Percentiles rank a stretch among this genome's conserved stretches.
Conservation (phyloP, 2,329 filamentous ascomycete genomes). For the Fusarium mangiferae region DNA sequence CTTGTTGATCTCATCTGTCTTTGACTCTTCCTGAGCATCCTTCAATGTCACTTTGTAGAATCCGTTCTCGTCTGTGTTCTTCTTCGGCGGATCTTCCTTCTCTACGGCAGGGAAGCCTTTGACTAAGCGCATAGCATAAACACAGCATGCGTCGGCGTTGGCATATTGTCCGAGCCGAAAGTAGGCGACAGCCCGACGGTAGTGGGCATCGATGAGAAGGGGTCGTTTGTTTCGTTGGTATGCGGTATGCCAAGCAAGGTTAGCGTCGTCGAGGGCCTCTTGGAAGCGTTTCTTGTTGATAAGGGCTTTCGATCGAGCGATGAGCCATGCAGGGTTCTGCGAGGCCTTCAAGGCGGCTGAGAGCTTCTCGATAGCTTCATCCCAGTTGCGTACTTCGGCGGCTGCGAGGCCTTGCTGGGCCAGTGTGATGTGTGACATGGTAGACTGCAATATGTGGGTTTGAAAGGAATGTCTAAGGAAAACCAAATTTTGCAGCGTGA, state of each 20-base stretch:
- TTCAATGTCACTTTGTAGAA: constrained; percentile 56
- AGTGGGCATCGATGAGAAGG: constrained; percentile 82
- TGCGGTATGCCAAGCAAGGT: constrained; percentile 71
- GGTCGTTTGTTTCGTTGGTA: constrained; percentile 77
- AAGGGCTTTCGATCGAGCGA: constrained; percentile 83
- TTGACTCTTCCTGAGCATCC: constrained; percentile 44
- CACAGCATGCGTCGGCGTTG: constrained; percentile 78
- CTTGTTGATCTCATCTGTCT: constrained; percentile 47
- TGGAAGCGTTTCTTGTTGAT: constrained; percentile 70
- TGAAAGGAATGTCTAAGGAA: not conserved
- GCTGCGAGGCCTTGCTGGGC: constrained; percentile 73
- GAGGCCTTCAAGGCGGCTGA: constrained; percentile 74
- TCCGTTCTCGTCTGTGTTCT: constrained; percentile 56
- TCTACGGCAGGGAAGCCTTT: constrained; percentile 47
- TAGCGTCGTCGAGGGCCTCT: constrained; percentile 75
- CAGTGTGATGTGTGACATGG: constrained; percentile 63
- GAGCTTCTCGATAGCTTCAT: constrained; percentile 73
- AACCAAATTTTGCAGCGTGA: not conserved
- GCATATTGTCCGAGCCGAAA: constrained; percentile 77
- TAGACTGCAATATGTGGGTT: not conserved
- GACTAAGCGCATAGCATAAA: constrained; percentile 60
- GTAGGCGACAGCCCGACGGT: constrained; percentile 80
- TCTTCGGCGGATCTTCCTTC: constrained; percentile 45
- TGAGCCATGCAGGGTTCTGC: constrained; percentile 79
- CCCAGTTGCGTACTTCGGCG: constrained; percentile 70